These are phyloP conservation scores for Leucogyrophana mollusca DNA, from an alignment of 768 basidiomycete species.

Conservation along the genomic window DNA sequence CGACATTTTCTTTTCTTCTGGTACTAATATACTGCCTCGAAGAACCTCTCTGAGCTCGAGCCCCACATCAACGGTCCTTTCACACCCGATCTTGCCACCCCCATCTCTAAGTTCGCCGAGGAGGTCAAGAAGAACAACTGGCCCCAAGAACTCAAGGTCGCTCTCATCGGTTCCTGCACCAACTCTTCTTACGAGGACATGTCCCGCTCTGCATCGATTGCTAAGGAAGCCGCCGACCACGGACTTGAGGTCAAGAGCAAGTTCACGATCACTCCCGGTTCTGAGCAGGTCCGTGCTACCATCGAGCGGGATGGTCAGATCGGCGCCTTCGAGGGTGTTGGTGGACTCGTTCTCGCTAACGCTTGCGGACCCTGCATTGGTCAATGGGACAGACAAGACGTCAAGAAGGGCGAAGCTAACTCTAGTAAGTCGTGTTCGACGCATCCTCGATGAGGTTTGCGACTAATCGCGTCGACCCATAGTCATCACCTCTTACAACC, in stretches of 20 bases:
- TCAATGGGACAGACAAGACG: slow-evolving; percentile 97
- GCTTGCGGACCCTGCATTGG: slow-evolving; percentile 99
- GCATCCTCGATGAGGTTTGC: neutral
- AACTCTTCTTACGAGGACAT: slow-evolving; percentile 99
- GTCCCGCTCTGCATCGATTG: slow-evolving; percentile 95
- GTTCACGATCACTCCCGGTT: slow-evolving; percentile 98
- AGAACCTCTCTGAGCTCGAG: slow-evolving; percentile 96
- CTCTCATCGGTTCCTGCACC: slow-evolving; percentile 98
- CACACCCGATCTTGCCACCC: slow-evolving; percentile 99
- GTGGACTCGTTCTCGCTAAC: slow-evolving; percentile 94
- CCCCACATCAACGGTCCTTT: slow-evolving; percentile 99
- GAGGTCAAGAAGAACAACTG: slow-evolving; percentile 94
- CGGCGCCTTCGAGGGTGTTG: slow-evolving; percentile 79
- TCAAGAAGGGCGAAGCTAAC: slow-evolving; percentile 95
- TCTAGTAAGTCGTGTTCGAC: slow-evolving; percentile 62
- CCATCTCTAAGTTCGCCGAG: slow-evolving; percentile 90
- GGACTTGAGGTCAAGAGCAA: slow-evolving; percentile 88
- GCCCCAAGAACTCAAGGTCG: slow-evolving; percentile 97
- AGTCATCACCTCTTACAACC: slow-evolving; percentile 99
- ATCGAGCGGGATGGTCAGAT: slow-evolving; percentile 97
- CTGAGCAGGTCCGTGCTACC: slow-evolving; percentile 97
- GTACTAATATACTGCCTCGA: neutral
- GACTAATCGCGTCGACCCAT: slow-evolving; percentile 2
- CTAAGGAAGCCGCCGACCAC: slow-evolving; percentile 81
- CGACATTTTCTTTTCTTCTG: neutral